A percentile compares a stretch with the other conserved stretches of the same genome.
Conservation (phyloP, 225 moss, liverwort and hornwort genomes). For the Pleurozium schreberi region DNA sequence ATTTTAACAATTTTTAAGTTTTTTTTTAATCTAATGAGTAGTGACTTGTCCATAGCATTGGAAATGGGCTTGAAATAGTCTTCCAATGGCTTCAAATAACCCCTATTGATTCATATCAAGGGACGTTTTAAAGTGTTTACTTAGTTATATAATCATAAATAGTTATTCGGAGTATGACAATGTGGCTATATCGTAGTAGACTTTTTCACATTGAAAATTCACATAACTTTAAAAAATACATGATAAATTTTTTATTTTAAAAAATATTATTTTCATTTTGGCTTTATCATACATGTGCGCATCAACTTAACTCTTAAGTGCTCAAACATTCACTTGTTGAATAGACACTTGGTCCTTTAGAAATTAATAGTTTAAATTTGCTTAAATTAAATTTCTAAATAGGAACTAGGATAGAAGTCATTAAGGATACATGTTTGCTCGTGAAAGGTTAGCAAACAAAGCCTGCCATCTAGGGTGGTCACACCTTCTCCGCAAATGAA, state of each 20-base stretch:
- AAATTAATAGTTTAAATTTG: fast-evolving
- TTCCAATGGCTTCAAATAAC: too few relatives aligned
- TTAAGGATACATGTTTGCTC: too few relatives aligned
- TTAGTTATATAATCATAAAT: background rate
- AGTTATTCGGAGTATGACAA: background rate
- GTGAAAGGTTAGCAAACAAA: background rate
- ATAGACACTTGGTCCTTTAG: background rate
- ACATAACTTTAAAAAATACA: background rate
- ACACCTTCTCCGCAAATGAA: too few relatives aligned
- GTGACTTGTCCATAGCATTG: too few relatives aligned
- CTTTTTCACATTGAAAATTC: fast-evolving
- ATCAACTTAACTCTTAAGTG: background rate
- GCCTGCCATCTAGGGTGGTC: too few relatives aligned
- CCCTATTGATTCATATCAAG: fast-evolving
- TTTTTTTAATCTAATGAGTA: too few relatives aligned
- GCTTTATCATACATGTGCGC: fast-evolving
- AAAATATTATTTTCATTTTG: background rate
- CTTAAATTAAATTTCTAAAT: too few relatives aligned
- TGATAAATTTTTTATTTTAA: background rate
- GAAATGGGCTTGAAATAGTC: too few relatives aligned
- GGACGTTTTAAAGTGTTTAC: fast-evolving
- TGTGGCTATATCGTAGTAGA: background rate
- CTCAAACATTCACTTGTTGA: background rate
- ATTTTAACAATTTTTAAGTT: too few relatives aligned
- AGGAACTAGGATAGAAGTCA: background rate